Conservation (phyloP, 1,139 yeast genomes). For the Pneumocystis oryctolagi region DNA sequence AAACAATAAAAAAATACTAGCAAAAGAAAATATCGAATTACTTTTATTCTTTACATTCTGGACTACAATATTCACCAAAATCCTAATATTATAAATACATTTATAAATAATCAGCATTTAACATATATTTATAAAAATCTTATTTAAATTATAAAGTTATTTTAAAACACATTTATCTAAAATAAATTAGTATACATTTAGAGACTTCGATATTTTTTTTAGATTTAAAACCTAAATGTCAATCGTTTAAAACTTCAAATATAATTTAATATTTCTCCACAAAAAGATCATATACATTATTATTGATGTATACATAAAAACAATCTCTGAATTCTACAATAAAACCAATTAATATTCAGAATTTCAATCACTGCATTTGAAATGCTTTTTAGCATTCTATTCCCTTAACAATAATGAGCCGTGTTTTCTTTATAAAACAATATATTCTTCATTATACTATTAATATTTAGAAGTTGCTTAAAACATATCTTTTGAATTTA, state of each 20-base stretch:
- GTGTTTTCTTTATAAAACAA: neutral
- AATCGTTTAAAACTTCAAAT: too few relatives aligned
- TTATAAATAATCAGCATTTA: neutral
- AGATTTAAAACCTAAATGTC: neutral
- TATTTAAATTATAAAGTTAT: neutral
- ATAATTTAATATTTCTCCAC: too few relatives aligned
- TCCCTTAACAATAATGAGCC: neutral
- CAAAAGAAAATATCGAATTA: neutral
- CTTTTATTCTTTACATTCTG: neutral
- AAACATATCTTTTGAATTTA: slow-evolving; percentile 46
- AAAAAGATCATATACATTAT: neutral
- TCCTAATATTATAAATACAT: neutral
- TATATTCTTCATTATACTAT: neutral
- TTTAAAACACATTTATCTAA: neutral
- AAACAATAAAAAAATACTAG: neutral
- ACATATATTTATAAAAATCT: neutral
- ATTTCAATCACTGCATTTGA: neutral
- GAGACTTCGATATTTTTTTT: neutral
- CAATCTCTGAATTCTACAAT: too few relatives aligned
- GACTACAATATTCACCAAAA: neutral
- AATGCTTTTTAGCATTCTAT: neutral
- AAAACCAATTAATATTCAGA: neutral
- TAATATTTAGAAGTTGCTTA: neutral
- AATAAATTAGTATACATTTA: neutral
- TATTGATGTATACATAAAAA: neutral